Percentiles rank a stretch among this genome's conserved stretches.
Evolutionary conservation across 78 protist species (phyloP).

Genomic region (Dictyostelium intermedium): DNA sequence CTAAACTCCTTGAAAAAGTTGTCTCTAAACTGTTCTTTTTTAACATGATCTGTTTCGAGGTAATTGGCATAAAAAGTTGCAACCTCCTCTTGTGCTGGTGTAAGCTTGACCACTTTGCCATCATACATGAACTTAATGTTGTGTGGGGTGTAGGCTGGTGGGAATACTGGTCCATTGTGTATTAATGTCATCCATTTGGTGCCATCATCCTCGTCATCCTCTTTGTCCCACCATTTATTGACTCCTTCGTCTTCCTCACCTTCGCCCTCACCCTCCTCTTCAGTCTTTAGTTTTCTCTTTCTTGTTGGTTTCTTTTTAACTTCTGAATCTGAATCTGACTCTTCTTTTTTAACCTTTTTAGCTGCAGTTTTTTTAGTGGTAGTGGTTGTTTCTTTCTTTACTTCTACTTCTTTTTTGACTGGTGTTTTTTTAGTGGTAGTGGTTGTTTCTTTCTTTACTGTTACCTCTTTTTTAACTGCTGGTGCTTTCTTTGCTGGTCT

Average conservation of each 20-base stretch:
- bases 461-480: constrained; percentile 18
- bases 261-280: constrained; percentile 30
- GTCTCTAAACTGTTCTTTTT: constrained; percentile 83
- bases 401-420: constrained; percentile 27
- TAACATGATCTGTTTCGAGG: constrained; percentile 89
- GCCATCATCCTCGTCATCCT: constrained; percentile 4
- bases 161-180: constrained; percentile 94
- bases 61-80: constrained; percentile 95
- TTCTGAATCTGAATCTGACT: neutral
- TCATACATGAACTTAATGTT: constrained; percentile 85
- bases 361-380: neutral
- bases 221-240: constrained; percentile 45
- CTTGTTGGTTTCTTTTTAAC: neutral
- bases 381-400: neutral
- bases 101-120: constrained; percentile 69
- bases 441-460: neutral
- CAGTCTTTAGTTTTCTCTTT: neutral
- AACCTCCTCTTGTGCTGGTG: constrained; percentile 90
- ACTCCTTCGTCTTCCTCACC: constrained; percentile 33
- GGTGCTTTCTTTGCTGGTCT: constrained; percentile 34
- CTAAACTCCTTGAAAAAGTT: constrained; percentile 91
- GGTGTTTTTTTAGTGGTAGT: constrained; percentile 21
- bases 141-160: constrained; percentile 95
- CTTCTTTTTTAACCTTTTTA: constrained; percentile 6
- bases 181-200: constrained; percentile 90